phyloP scores from a whole-genome alignment of 2,329 filamentous ascomycete genomes.

The Plectosphaerella plurivora region DNA sequence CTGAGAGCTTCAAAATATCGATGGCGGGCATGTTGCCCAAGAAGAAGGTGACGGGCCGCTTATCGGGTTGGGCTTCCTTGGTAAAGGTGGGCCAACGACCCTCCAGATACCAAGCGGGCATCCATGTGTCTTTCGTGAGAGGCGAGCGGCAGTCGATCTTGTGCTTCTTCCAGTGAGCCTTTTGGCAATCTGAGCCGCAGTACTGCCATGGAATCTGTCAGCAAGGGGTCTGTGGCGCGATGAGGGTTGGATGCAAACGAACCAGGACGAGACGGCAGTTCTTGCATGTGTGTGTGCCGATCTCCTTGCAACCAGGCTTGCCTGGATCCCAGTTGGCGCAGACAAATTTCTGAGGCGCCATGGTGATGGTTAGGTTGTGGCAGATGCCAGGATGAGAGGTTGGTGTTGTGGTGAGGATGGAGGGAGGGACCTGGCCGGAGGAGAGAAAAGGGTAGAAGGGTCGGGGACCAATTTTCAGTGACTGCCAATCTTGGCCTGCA shows the following conservation, averaged over 20 bases:
- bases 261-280: slow-evolving; percentile 3
- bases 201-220: slow-evolving; percentile 17
- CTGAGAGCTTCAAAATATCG: slow-evolving; percentile 7
- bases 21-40: slow-evolving; percentile 7
- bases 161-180: slow-evolving; percentile 21
- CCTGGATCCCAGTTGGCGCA: not conserved
- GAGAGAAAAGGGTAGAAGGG: too few relatives aligned
- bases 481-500: too few relatives aligned
- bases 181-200: slow-evolving; percentile 25
- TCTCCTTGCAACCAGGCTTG: not conserved
- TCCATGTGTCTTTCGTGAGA: slow-evolving; percentile 20
- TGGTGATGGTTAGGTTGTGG: not conserved
- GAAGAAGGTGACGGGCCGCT: not conserved
- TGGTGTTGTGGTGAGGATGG: too few relatives aligned
- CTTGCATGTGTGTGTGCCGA: slow-evolving; percentile 1
- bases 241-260: not conserved
- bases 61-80: not conserved
- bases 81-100: slow-evolving; percentile 19
- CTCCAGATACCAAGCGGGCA: slow-evolving; percentile 21
- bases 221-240: not conserved
- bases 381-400: too few relatives aligned
- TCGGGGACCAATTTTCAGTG: too few relatives aligned
- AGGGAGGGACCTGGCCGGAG: too few relatives aligned
- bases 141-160: slow-evolving; percentile 22
- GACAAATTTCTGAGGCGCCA: not conserved